Evolutionary conservation across 2,329 filamentous ascomycete genomes (phyloP).

Genomic region (Exserohilum rostratum): DNA sequence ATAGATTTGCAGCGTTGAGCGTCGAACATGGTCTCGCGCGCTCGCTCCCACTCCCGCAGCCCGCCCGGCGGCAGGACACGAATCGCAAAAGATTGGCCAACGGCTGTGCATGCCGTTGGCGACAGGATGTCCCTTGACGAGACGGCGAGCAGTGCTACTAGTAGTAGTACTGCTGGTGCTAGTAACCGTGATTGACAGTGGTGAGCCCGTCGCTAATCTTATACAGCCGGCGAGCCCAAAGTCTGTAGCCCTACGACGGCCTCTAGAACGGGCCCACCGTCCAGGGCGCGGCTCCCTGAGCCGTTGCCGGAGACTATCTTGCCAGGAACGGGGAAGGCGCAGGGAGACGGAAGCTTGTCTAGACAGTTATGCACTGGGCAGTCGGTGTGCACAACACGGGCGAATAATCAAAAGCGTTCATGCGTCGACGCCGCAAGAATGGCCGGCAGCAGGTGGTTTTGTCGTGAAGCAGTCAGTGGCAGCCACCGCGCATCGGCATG

Average conservation of each 20-base stretch:
- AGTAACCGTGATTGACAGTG: neutral
- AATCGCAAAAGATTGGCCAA: constrained; percentile 3
- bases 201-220: neutral
- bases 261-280: constrained; percentile 5
- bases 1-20: neutral
- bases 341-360: constrained; percentile 23
- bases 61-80: constrained; percentile 10
- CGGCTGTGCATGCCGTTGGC: neutral
- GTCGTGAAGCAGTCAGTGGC: neutral
- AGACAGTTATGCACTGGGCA: constrained; percentile 20
- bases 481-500: too few species aligned
- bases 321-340: constrained; percentile 25
- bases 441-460: neutral
- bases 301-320: constrained; percentile 16
- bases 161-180: too few species aligned
- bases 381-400: constrained; percentile 17
- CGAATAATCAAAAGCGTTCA: constrained; percentile 15
- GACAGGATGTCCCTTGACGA: neutral
- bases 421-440: neutral
- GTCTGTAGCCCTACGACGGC: constrained; percentile 3
- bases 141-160: too few species aligned
- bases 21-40: neutral
- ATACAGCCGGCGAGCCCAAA: neutral
- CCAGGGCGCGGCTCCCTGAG: constrained; percentile 7
- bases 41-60: constrained; percentile 8